Percentiles rank a stretch among this genome's conserved stretches.
Conservation (phyloP, 2,329 filamentous ascomycete species). For the Cladophialophora chaetospira region DNA sequence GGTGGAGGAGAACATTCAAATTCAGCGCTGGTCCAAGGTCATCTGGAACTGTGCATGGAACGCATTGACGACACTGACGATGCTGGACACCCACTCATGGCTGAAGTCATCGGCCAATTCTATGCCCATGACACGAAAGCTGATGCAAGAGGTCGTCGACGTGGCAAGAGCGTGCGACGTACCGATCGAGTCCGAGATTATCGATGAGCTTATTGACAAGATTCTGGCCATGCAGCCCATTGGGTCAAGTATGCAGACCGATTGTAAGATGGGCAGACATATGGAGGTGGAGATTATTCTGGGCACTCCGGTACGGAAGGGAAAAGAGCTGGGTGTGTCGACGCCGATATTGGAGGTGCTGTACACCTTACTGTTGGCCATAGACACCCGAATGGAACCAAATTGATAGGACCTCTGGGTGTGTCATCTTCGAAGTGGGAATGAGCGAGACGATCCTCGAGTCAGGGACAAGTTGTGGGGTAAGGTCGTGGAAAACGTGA, state of each 20-base stretch:
- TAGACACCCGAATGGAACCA: conserved; percentile 27
- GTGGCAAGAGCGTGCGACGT: conserved; percentile 45
- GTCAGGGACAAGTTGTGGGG: no score
- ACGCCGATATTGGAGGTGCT: conserved; percentile 45
- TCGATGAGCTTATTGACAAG: conserved; percentile 43
- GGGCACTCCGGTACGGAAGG: conserved; percentile 45
- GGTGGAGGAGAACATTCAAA: conserved; percentile 41
- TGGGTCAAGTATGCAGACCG: conserved; percentile 50
- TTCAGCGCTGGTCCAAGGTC: conserved; percentile 45
- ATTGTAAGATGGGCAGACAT: conserved; percentile 44
- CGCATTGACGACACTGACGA: conserved; percentile 46
- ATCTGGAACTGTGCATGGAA: conserved; percentile 49
- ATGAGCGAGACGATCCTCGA: neutral
- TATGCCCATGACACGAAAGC: conserved; percentile 40
- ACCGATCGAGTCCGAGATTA: conserved; percentile 40
- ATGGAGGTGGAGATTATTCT: conserved; percentile 54
- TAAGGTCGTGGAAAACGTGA: no score
- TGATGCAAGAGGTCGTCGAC: conserved; percentile 49
- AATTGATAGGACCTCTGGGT: neutral
- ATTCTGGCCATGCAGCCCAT: conserved; percentile 45
- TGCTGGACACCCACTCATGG: conserved; percentile 47
- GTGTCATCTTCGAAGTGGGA: no score
- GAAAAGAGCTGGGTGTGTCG: conserved; percentile 43
- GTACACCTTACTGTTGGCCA: conserved; percentile 34
- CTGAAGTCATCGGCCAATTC: conserved; percentile 45